Evolutionary conservation across 352 stramenopile genomes (phyloP).

Genomic region (Phytophthora citricola): DNA sequence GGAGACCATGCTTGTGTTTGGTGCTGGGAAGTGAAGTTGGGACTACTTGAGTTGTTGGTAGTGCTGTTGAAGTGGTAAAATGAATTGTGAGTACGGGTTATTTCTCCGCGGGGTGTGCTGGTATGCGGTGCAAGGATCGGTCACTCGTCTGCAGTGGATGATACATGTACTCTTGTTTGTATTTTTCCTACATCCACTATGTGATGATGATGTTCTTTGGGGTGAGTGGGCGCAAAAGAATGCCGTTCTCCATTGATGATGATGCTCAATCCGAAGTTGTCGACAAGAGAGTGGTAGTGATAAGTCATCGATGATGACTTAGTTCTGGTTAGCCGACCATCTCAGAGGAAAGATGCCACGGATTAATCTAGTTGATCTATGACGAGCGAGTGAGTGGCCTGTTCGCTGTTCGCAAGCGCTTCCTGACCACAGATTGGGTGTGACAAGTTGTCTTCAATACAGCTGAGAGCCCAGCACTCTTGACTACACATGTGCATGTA

Average conservation of each 20-base stretch:
- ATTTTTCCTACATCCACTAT: too few species aligned
- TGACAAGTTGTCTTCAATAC: too few species aligned
- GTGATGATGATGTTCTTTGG: too few species aligned
- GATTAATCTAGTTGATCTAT: not conserved
- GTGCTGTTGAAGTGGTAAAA: constrained; percentile 6
- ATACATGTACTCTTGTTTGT: too few species aligned
- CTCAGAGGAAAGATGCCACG: not conserved
- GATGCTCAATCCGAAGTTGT: too few species aligned
- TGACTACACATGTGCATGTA: not conserved
- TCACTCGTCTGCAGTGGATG: too few species aligned
- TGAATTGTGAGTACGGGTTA: not conserved
- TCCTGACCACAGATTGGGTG: not conserved
- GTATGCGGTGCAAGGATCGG: too few species aligned
- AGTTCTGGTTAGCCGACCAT: not conserved
- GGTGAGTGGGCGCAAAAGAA: too few species aligned
- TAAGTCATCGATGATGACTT: not conserved
- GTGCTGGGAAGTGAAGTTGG: not conserved
- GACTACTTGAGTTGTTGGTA: not conserved
- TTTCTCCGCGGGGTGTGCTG: too few species aligned
- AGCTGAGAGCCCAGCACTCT: too few species aligned
- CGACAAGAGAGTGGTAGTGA: not conserved
- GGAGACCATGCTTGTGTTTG: constrained; percentile 6
- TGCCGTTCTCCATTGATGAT: too few species aligned
- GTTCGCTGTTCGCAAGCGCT: not conserved
- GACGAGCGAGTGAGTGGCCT: not conserved